These are phyloP conservation scores for Kodamaea neixiangensis DNA, from an alignment of 805 yeast species.

Conservation along the genomic window DNA sequence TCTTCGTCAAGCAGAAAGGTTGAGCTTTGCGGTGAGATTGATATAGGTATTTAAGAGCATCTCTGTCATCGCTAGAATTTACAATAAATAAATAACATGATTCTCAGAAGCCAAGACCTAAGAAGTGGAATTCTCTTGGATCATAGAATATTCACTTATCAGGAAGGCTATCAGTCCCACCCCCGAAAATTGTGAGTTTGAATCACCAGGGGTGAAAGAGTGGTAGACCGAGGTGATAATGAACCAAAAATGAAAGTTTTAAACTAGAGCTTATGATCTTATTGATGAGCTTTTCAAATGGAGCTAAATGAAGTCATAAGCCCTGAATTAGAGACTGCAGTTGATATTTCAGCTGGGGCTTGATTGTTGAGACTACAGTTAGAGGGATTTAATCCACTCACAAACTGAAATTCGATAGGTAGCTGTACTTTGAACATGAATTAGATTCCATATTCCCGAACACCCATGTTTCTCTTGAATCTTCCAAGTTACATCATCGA, in stretches of 20 bases:
- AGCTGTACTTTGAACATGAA: background rate
- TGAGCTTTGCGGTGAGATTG: constrained; percentile 49
- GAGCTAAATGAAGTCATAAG: background rate
- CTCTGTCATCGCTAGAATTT: background rate
- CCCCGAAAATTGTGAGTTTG: background rate
- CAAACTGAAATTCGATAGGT: background rate
- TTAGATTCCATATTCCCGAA: background rate
- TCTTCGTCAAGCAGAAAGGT: constrained; percentile 51
- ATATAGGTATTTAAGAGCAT: constrained; percentile 28
- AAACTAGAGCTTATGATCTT: background rate
- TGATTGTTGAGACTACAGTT: background rate
- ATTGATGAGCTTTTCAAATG: background rate
- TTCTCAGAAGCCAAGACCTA: background rate
- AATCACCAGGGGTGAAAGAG: background rate
- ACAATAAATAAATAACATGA: background rate
- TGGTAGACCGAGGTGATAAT: background rate
- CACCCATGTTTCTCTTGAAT: background rate
- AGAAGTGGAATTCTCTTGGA: background rate
- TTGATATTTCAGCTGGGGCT: background rate
- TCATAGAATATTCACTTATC: background rate
- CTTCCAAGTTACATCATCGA: background rate
- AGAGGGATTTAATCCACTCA: background rate
- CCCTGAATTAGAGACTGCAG: background rate
- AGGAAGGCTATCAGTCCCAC: background rate
- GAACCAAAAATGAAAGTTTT: background rate